These are phyloP conservation scores for Linnemannia zychae DNA, from an alignment of 192 early-diverging fungal genomes.

Conservation along the genomic window DNA sequence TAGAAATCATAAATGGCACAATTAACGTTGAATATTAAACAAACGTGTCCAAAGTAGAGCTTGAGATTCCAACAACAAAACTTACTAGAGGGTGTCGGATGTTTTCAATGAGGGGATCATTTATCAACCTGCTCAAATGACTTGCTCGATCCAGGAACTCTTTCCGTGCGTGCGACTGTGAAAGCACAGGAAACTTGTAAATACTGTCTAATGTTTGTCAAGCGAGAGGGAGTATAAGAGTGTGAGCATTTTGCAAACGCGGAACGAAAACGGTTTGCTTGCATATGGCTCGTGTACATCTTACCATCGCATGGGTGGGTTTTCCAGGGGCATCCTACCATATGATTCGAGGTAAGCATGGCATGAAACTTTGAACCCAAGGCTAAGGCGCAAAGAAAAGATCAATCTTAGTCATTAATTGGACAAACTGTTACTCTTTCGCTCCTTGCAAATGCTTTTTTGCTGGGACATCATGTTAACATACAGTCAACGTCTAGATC, in stretches of 20 bases:
- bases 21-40: background rate
- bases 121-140: constrained; percentile 1
- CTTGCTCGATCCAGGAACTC: constrained; percentile 29
- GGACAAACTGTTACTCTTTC: background rate
- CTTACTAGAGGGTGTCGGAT: constrained; percentile 46
- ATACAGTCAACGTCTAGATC: constrained; percentile 34
- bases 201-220: constrained; percentile 25
- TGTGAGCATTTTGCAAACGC: background rate
- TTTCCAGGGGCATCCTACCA: constrained; percentile 38
- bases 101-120: constrained; percentile 7
- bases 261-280: background rate
- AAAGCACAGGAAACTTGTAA: constrained; percentile 45
- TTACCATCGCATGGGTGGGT: constrained; percentile 48
- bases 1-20: background rate
- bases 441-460: background rate
- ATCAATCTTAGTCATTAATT: background rate
- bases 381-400: background rate
- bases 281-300: background rate
- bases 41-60: background rate
- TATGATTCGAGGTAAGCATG: constrained; percentile 43
- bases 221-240: background rate
- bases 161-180: constrained; percentile 23
- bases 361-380: constrained; percentile 40
- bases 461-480: background rate
- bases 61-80: background rate